These are phyloP conservation scores for Globisporangium echinulatum DNA, from an alignment of 352 stramenopile species.

Conservation along the genomic window DNA sequence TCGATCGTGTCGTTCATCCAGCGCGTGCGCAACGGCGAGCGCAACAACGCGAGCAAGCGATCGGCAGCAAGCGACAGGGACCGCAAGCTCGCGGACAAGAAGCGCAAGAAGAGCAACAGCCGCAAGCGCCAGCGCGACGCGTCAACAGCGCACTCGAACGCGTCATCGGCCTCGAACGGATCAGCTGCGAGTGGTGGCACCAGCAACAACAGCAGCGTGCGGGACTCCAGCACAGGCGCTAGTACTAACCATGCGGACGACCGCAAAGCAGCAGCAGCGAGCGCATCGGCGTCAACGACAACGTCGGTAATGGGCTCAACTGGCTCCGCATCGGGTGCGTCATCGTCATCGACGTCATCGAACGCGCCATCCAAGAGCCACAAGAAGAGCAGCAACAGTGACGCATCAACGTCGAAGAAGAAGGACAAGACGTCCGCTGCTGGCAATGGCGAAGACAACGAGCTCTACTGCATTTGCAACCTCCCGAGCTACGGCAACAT, in stretches of 20 bases:
- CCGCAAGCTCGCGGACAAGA: constrained; percentile 49
- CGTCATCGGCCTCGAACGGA: constrained; percentile 6
- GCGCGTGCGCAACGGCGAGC: constrained; percentile 77
- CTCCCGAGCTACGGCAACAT: constrained; percentile 84
- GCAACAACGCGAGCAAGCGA: constrained; percentile 30
- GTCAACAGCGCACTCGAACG: constrained; percentile 15
- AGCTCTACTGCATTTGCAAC: constrained; percentile 87
- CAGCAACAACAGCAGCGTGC: constrained; percentile 14
- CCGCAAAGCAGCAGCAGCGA: constrained; percentile 17
- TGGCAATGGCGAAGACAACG: constrained; percentile 64
- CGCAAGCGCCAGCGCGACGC: constrained; percentile 66
- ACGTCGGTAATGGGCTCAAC: constrained; percentile 9
- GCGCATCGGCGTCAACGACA: not conserved
- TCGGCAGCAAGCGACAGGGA: constrained; percentile 43
- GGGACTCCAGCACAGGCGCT: not conserved
- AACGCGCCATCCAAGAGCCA: constrained; percentile 26
- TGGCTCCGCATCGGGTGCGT: constrained; percentile 7
- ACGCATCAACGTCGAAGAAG: constrained; percentile 46
- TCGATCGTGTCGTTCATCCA: constrained; percentile 84
- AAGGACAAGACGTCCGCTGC: constrained; percentile 16
- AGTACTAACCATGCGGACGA: constrained; percentile 12
- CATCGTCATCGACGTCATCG: constrained; percentile 15
- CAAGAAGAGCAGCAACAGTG: constrained; percentile 25
- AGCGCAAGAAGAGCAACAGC: constrained; percentile 69
- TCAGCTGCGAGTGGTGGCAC: not conserved